Conservation (phyloP, 768 basidiomycete species). For the Kwoniella sp. region DNA sequence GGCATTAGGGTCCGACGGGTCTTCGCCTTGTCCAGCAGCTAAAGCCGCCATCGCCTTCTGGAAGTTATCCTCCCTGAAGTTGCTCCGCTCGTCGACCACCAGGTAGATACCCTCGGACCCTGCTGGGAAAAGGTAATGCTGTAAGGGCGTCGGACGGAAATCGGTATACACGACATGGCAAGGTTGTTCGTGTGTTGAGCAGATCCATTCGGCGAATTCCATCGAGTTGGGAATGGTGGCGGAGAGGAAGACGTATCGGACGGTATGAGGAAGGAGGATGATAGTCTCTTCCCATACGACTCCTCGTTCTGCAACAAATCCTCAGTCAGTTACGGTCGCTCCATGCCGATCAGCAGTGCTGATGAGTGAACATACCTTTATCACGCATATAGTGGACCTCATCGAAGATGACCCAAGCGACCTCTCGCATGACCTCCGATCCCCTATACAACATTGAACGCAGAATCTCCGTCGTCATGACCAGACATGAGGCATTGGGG, state of each 20-base stretch:
- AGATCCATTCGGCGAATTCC: constrained; percentile 99
- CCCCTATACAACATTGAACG: constrained; percentile 98
- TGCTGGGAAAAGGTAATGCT: constrained; percentile 96
- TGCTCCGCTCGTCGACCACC: constrained; percentile 97
- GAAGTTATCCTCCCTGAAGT: constrained; percentile 96
- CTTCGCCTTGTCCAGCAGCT: constrained; percentile 80
- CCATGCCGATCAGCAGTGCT: not conserved
- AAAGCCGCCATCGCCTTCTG: constrained; percentile 95
- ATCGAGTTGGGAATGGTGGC: constrained; percentile 99
- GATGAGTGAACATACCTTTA: constrained; percentile 60
- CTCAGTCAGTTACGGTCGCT: not conserved
- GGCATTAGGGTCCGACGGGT: constrained; percentile 80
- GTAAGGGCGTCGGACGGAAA: constrained; percentile 95
- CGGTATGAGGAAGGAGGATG: constrained; percentile 91
- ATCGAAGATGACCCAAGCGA: constrained; percentile 99
- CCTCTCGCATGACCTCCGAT: constrained; percentile 98
- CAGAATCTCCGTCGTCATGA: constrained; percentile 99
- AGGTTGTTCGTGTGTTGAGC: constrained; percentile 93
- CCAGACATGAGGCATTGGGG: constrained; percentile 91
- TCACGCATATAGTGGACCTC: constrained; percentile 99
- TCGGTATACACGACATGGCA: constrained; percentile 99
- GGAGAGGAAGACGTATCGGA: constrained; percentile 97
- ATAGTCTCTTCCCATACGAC: constrained; percentile 93
- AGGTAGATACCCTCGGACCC: constrained; percentile 96
- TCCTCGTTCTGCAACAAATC: constrained; percentile 71